Evolutionary conservation across 805 yeast genomes (phyloP), one percentile per base, ranked within the genome.

Genomic region (Kodamaea sagamina): DNA sequence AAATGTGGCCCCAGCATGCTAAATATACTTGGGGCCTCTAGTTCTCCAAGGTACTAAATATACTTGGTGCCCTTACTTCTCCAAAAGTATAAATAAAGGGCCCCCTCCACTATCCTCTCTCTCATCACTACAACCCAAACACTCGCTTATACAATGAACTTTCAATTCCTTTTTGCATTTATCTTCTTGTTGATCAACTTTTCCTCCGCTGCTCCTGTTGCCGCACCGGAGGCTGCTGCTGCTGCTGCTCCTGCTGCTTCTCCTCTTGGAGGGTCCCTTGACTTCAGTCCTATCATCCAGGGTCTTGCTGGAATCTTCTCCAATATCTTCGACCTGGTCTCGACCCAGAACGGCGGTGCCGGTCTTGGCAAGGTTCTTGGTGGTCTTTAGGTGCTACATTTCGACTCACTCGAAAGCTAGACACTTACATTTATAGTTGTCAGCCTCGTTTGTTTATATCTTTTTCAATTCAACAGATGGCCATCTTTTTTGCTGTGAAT

Each of bases 181-280:
- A 15, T 29, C 34, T 29, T 29, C 18, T 29, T 29, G 34, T 13
- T 29, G 34, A n/a, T 29, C 34, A 29, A 29, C 34, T 15, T 29
- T 15, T 15, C 19, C 18, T 6, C 11, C 17, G 34, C 34, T 29
- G 19, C 17, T 29, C 34, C 34, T 29, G 19, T 29, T 29, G 34
- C 34, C 15, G 17, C 34, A 13, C 34, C 34, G 12, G 34, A 13
- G 9, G 19, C 34, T 29, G 19, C 34, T 29, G 19, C 34, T 15
- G 19, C 34, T 29, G 34, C 34, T 15, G 11, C 34, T 29, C 19
- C 13, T 28, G 32, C 17, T 12, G 32, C 18, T 15, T 21, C 24
- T 21, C 8, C 24, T n/a, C n/a, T n/a, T 6, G 34, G 34, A 13
- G 34, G 34, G 10, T 5, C 19, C 11, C 19, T 15, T 17, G 34